phyloP scores from a whole-genome alignment of 2,329 filamentous ascomycete species.

The Botrytis fragariae region DNA sequence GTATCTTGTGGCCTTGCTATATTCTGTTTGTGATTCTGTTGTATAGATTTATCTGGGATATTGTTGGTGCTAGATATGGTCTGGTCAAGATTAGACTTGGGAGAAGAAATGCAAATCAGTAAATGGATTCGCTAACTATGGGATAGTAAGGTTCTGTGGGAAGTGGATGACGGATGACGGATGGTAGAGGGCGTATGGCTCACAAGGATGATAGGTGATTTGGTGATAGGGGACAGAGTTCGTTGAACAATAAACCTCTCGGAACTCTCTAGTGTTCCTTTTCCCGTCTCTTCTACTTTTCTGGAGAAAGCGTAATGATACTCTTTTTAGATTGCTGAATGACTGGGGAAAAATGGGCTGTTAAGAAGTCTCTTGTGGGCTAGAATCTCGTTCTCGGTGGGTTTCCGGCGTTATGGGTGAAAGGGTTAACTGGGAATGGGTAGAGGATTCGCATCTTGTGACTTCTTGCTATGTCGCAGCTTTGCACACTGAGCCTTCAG shows the following conservation, averaged over 20 bases:
- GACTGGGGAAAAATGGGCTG: too few relatives aligned
- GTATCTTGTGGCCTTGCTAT: not conserved
- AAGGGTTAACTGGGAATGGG: too few relatives aligned
- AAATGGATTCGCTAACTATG: too few relatives aligned
- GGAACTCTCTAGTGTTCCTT: too few relatives aligned
- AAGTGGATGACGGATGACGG: too few relatives aligned
- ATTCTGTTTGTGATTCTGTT: not conserved
- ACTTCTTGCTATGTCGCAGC: not conserved
- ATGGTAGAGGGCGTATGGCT: not conserved
- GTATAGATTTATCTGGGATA: not conserved
- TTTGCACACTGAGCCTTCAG: not conserved
- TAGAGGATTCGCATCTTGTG: not conserved
- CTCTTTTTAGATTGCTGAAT: rapidly evolving
- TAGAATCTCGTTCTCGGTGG: too few relatives aligned
- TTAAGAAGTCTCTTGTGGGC: not conserved
- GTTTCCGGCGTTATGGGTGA: too few relatives aligned
- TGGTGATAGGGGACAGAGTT: not conserved
- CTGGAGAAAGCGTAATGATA: too few relatives aligned
- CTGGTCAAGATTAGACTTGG: not conserved
- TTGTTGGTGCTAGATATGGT: not conserved
- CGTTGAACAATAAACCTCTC: too few relatives aligned
- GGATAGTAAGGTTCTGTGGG: not conserved
- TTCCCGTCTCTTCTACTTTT: not conserved
- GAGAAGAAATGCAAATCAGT: not conserved
- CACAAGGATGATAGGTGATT: too few relatives aligned